Conservation (phyloP, 2,329 filamentous ascomycete species). For the Geoglossum cookeanum region DNA sequence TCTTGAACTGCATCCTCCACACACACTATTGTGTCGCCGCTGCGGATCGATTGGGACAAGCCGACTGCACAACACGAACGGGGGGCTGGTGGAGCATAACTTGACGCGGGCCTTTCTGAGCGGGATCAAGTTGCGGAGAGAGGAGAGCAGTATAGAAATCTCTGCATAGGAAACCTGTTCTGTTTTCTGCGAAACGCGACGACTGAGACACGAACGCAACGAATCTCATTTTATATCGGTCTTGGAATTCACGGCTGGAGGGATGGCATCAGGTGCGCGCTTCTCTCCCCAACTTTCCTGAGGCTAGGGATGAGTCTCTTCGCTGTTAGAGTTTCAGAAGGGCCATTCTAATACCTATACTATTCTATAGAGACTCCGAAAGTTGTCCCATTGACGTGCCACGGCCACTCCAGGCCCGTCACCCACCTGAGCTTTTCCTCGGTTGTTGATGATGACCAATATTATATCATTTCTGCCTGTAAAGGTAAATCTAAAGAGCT, state of each 20-base stretch:
- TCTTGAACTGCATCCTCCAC: not conserved
- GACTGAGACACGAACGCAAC: not conserved
- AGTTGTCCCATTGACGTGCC: constrained; percentile 80
- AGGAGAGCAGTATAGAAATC: not conserved
- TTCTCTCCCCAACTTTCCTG: not conserved
- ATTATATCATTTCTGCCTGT: constrained; percentile 85
- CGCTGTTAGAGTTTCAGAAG: not conserved
- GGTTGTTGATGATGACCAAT: constrained; percentile 62
- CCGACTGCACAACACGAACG: not conserved
- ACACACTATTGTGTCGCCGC: not conserved
- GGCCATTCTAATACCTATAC: not conserved
- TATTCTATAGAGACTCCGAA: constrained; percentile 25
- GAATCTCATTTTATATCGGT: not conserved
- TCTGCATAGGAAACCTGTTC: not conserved
- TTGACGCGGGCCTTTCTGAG: not conserved
- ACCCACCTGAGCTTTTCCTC: constrained; percentile 82
- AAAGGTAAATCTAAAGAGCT: constrained; percentile 40
- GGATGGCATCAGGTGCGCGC: not conserved
- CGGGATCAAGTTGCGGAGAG: not conserved
- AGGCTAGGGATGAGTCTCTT: not conserved
- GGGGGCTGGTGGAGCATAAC: not conserved
- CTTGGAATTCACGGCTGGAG: not conserved
- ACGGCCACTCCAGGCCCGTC: constrained; percentile 82
- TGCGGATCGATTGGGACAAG: not conserved
- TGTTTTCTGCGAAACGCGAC: not conserved